Evolutionary conservation across 2,329 filamentous ascomycete genomes (phyloP), one percentile per base, ranked within the genome.

Genomic region (Xylariaceae sp.): DNA sequence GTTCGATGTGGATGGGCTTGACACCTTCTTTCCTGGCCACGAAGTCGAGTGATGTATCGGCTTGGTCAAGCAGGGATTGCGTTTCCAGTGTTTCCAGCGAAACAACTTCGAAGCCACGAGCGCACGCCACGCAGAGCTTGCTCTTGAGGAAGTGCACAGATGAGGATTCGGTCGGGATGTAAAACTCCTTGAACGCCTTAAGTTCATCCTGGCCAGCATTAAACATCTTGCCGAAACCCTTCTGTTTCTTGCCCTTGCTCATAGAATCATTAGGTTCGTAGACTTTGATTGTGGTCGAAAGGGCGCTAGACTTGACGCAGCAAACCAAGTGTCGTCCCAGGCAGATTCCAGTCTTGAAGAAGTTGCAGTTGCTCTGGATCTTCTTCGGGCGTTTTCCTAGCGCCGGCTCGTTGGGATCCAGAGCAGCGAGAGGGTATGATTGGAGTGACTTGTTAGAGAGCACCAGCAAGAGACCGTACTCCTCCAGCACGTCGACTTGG

Each of bases 261-360:
- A 96, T 88, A 63, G 91, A 89, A 72, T 97, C 94, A 76, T 96
- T 96, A 0, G 94, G 94, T 76, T 99, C 93, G 75, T 91, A 97
- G n/a, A 97, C 94, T 76, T 97, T 97, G 79, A 99, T 96, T 1
- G 93, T 97, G 11, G 91, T 96, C 55, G 91, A 96, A 37, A 97
- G 79, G 2, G 92, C 90, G 15, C 89, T 93, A 47, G 91, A 96
- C 78, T 96, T 97, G 70, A 97, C 94, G 67, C 91, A 95, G 76
- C 93, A 97, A 35, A 99, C 94, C 56, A 99, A 81, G 72, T 97
- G 94, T 63, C 94, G 85, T 39, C 94, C 92, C 61, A 97, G 82
- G 72, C 94, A 97, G 69, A 97, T 95, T 45, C 94, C 94, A 15
- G 92, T 89, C 76, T 95, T 96, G 85, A 99, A 99, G 78, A 97